Evolutionary conservation across 1,284 basidiomycete species (phyloP).

Genomic region (Ceratobasidium sp.): DNA sequence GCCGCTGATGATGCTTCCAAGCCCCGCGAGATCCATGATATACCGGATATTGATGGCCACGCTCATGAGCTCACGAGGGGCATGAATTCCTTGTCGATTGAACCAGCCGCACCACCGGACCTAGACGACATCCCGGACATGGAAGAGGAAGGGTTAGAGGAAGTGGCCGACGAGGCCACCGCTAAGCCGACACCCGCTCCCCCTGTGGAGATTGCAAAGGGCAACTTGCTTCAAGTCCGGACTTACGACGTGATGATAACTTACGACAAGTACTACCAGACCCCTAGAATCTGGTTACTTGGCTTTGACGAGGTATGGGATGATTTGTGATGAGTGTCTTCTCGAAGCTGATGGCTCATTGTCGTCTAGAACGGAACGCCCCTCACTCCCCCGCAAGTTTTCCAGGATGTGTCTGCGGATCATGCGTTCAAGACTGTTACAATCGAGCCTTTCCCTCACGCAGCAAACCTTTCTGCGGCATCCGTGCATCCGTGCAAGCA

Average conservation of each 20-base stretch:
- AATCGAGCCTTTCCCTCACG: constrained; percentile 97
- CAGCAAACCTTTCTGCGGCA: constrained; percentile 81
- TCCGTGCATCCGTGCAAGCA: constrained; percentile 99
- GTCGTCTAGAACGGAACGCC: constrained; percentile 79
- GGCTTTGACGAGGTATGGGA: constrained; percentile 89
- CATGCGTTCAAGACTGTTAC: constrained; percentile 99
- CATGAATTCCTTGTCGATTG: constrained; percentile 58
- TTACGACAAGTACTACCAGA: constrained; percentile 99
- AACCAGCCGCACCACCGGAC: constrained; percentile 71
- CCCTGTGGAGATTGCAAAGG: constrained; percentile 70
- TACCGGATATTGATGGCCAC: constrained; percentile 75
- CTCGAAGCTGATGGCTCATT: constrained; percentile 36
- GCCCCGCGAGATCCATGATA: constrained; percentile 76
- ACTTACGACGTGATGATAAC: constrained; percentile 99
- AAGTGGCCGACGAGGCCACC: constrained; percentile 81
- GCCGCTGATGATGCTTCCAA: constrained; percentile 63
- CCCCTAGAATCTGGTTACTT: constrained; percentile 92
- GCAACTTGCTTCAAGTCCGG: constrained; percentile 91
- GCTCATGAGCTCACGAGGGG: constrained; percentile 58
- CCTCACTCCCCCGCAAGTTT: constrained; percentile 88
- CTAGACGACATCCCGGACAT: constrained; percentile 94
- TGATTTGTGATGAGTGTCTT: constrained; percentile 45
- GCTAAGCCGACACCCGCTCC: constrained; percentile 65
- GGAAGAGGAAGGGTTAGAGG: constrained; percentile 86
- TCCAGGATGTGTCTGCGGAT: constrained; percentile 97